Percentiles rank a stretch among this genome's conserved stretches.
phyloP scores from a whole-genome alignment of 345 rosid species.

The Aegle marmelos region DNA sequence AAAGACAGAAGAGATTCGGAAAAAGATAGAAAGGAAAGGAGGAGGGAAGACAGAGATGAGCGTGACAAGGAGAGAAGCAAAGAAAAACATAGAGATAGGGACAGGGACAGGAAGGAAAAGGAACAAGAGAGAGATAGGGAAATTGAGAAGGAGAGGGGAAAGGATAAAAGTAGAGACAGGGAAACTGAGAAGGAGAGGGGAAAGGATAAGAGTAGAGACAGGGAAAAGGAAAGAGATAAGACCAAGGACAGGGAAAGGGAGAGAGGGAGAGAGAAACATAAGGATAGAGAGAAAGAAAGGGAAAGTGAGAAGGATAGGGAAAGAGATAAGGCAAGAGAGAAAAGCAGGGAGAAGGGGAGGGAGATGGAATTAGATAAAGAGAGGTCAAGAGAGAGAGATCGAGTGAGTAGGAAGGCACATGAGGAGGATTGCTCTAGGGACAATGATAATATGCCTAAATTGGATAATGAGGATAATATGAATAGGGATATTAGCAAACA shows the following conservation, averaged over 20 bases:
- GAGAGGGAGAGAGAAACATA: slow-evolving; percentile 41
- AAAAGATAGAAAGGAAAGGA: slow-evolving; percentile 30
- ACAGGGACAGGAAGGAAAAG: slow-evolving; percentile 41
- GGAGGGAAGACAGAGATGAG: slow-evolving; percentile 36
- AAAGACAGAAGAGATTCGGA: slow-evolving; percentile 23
- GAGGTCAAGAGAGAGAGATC: slow-evolving; percentile 39
- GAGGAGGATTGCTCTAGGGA: slow-evolving; percentile 34
- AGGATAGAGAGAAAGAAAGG: slow-evolving; percentile 44
- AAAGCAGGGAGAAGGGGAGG: slow-evolving; percentile 29
- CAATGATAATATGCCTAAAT: slow-evolving; percentile 25
- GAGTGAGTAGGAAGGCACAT: slow-evolving; percentile 25
- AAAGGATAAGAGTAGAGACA: slow-evolving; percentile 43
- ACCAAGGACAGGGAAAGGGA: slow-evolving; percentile 46
- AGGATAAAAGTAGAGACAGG: slow-evolving; percentile 37
- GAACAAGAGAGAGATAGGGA: slow-evolving; percentile 43
- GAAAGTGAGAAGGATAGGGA: slow-evolving; percentile 45
- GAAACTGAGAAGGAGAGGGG: slow-evolving; percentile 49
- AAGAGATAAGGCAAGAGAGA: slow-evolving; percentile 30
- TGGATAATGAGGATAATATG: slow-evolving; percentile 38
- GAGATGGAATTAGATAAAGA: slow-evolving; percentile 37
- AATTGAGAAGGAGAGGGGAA: slow-evolving; percentile 32
- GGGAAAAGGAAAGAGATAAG: slow-evolving; percentile 37
- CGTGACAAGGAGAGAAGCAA: slow-evolving; percentile 31
- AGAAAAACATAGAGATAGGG: slow-evolving; percentile 45
- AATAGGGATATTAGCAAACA: slow-evolving; percentile 31